Conservation (phyloP, 495 filamentous ascomycete genomes). For the Lindgomyces ingoldianus region DNA sequence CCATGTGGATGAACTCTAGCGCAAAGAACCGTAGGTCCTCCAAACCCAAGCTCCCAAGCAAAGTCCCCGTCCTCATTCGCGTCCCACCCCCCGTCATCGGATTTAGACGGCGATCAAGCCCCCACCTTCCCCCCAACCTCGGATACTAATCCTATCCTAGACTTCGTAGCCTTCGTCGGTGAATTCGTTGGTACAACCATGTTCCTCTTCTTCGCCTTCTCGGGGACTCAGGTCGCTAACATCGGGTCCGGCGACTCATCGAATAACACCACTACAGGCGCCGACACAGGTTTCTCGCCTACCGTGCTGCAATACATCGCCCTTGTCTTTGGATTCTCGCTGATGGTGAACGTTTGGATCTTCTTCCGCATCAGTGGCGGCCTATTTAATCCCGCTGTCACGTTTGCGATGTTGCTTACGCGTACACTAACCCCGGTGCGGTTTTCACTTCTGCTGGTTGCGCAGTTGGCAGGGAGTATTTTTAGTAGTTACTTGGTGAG, state of each 20-base stretch:
- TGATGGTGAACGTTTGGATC: conserved; percentile 79
- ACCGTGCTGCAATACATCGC: conserved; percentile 60
- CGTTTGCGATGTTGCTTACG: conserved; percentile 58
- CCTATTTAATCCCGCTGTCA: conserved; percentile 78
- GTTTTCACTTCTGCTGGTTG: conserved; percentile 52
- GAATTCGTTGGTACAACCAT: conserved; percentile 40
- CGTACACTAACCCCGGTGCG: conserved; percentile 56
- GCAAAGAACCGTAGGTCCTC: conserved; percentile 28
- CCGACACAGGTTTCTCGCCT: conserved; percentile 42
- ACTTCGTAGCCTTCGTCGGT: conserved; percentile 36
- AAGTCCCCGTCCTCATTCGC: neutral
- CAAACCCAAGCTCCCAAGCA: neutral
- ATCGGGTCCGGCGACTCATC: conserved; percentile 27
- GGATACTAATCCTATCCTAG: conserved; percentile 19
- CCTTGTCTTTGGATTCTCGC: conserved; percentile 69
- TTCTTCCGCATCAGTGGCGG: conserved; percentile 79
- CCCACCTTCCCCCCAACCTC: conserved; percentile 6
- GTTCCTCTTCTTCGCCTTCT: conserved; percentile 42
- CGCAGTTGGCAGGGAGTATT: conserved; percentile 60
- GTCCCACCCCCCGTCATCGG: too few species aligned
- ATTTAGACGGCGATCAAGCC: too few species aligned
- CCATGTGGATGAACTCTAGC: conserved; percentile 33
- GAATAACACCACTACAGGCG: conserved; percentile 20
- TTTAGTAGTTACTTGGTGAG: conserved; percentile 60
- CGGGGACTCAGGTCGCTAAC: conserved; percentile 33